A percentile compares a stretch with the other conserved stretches of the same genome.
Evolutionary conservation across 768 basidiomycete genomes (phyloP).

Genomic region (Panellus pusillus): DNA sequence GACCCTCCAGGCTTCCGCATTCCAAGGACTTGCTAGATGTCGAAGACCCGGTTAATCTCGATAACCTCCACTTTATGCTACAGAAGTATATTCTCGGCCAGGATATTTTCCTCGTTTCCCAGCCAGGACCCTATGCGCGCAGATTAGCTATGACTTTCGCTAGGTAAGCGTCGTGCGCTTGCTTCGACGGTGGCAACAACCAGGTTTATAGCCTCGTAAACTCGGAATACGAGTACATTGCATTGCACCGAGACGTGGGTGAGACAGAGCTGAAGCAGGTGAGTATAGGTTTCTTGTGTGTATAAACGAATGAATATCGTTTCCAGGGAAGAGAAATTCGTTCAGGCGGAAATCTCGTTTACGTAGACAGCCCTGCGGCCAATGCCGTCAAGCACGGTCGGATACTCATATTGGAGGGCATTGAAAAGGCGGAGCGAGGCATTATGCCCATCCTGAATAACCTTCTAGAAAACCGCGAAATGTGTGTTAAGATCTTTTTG

Average conservation of each 20-base stretch:
- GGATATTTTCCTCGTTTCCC: slow-evolving; percentile 64
- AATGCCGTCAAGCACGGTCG: slow-evolving; percentile 66
- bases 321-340: slow-evolving; percentile 59
- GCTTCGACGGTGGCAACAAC: background rate
- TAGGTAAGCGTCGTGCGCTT: slow-evolving; percentile 35
- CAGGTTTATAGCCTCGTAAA: slow-evolving; percentile 50
- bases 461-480: slow-evolving; percentile 69
- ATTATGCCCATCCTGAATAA: slow-evolving; percentile 76
- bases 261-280: slow-evolving; percentile 72
- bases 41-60: slow-evolving; percentile 51
- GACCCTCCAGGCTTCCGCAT: slow-evolving; percentile 50
- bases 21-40: slow-evolving; percentile 47
- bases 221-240: slow-evolving; percentile 67
- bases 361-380: slow-evolving; percentile 67
- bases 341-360: slow-evolving; percentile 59
- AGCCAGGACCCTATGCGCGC: slow-evolving; percentile 68
- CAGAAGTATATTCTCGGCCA: slow-evolving; percentile 70
- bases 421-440: slow-evolving; percentile 71
- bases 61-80: slow-evolving; percentile 64
- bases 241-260: slow-evolving; percentile 67
- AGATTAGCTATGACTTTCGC: slow-evolving; percentile 64
- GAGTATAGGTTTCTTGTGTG: slow-evolving; percentile 3
- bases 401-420: slow-evolving; percentile 64
- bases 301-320: background rate
- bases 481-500: slow-evolving; percentile 35